These are phyloP conservation scores for Arthroderma sp. DNA, from an alignment of 2,329 filamentous ascomycete species.

Conservation along the genomic window DNA sequence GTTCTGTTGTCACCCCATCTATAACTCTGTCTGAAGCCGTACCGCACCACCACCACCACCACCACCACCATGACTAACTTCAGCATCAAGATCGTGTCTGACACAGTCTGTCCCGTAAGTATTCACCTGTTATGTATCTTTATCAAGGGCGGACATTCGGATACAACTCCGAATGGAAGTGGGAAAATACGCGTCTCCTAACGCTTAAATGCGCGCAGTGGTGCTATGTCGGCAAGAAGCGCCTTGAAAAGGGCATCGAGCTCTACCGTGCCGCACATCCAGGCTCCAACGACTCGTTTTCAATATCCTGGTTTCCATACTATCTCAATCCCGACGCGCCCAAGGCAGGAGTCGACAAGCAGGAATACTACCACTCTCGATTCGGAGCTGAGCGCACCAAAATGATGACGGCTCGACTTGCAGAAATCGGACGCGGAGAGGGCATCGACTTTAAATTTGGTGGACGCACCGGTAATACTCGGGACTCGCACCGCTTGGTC, in stretches of 20 bases:
- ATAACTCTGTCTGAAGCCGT: no score
- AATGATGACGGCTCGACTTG: slow-evolving; percentile 46
- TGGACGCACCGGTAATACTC: slow-evolving; percentile 60
- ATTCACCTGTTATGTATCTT: neutral
- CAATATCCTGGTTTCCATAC: slow-evolving; percentile 63
- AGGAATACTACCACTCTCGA: slow-evolving; percentile 46
- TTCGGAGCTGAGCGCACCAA: slow-evolving; percentile 50
- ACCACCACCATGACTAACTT: slow-evolving; percentile 51
- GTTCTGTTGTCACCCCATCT: no score
- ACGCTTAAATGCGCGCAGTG: slow-evolving; percentile 19
- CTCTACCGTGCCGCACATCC: slow-evolving; percentile 52
- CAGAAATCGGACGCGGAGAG: slow-evolving; percentile 45
- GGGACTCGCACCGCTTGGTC: slow-evolving; percentile 65
- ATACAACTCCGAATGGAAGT: no score
- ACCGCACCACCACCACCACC: neutral
- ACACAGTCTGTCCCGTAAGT: slow-evolving; percentile 58
- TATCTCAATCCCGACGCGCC: slow-evolving; percentile 60
- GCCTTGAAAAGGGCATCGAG: slow-evolving; percentile 58
- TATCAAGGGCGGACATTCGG: no score
- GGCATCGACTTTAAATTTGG: slow-evolving; percentile 63
- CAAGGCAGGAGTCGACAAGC: slow-evolving; percentile 36
- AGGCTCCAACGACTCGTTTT: slow-evolving; percentile 50
- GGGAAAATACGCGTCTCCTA: no score
- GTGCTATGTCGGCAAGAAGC: slow-evolving; percentile 70
- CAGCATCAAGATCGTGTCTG: slow-evolving; percentile 64